phyloP scores from a whole-genome alignment of 2,329 filamentous ascomycete species.

The Nothomitra cinnamomea region DNA sequence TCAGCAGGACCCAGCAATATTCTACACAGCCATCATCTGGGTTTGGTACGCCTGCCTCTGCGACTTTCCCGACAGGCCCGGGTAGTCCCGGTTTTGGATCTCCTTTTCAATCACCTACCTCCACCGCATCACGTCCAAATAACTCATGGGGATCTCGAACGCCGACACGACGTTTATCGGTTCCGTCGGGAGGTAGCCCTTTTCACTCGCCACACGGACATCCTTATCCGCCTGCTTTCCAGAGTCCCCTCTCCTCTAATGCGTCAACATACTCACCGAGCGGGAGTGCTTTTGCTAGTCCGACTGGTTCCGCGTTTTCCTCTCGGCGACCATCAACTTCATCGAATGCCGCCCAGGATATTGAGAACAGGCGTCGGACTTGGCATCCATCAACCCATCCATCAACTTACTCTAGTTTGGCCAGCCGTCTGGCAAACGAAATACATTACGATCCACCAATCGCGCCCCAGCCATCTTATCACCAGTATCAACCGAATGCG shows the following conservation, averaged over 20 bases:
- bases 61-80: conserved; percentile 60
- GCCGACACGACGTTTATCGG: conserved; percentile 60
- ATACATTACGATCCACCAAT: conserved; percentile 60
- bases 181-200: conserved; percentile 58
- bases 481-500: conserved; percentile 37
- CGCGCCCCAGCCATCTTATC: conserved; percentile 37
- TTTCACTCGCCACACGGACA: conserved; percentile 49
- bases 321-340: conserved; percentile 51
- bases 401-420: conserved; percentile 33
- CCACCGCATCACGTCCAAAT: conserved; percentile 49
- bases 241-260: conserved; percentile 34
- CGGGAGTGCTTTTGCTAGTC: conserved; percentile 47
- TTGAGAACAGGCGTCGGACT: conserved; percentile 67
- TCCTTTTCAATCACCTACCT: conserved; percentile 53
- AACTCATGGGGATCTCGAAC: conserved; percentile 57
- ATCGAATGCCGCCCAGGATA: conserved; percentile 41
- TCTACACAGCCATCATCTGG: conserved; percentile 53
- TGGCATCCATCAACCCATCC: conserved; percentile 67
- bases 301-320: conserved; percentile 44
- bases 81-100: conserved; percentile 62
- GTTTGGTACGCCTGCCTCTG: conserved; percentile 68
- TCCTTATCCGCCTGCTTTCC: conserved; percentile 39
- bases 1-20: conserved; percentile 40
- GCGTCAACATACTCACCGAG: conserved; percentile 35
- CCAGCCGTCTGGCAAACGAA: neutral